Conservation (phyloP, 371 early-diverging fungal genomes). For the Rhizopus delemar region DNA sequence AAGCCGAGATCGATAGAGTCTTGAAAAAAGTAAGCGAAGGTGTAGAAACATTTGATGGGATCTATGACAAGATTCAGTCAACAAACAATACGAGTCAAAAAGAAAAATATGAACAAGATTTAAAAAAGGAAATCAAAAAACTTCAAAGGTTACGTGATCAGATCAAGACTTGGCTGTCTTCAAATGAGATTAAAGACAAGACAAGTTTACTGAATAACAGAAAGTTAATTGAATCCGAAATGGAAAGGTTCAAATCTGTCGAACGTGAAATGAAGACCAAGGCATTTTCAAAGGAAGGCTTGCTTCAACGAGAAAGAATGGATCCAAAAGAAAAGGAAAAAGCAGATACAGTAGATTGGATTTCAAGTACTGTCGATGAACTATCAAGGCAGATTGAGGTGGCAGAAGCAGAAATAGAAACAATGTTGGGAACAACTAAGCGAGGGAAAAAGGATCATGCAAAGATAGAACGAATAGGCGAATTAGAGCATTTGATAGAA, state of each 20-base stretch:
- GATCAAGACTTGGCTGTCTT: slow-evolving; percentile 93
- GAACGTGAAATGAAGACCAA: slow-evolving; percentile 99
- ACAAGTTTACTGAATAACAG: slow-evolving; percentile 83
- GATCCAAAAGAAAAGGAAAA: slow-evolving; percentile 95
- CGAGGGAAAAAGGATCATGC: slow-evolving; percentile 77
- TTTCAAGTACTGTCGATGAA: slow-evolving; percentile 80
- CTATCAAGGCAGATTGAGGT: slow-evolving; percentile 86
- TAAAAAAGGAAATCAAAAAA: slow-evolving; percentile 98
- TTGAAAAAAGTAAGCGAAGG: slow-evolving; percentile 96
- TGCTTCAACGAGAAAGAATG: slow-evolving; percentile 75
- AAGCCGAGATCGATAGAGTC: slow-evolving; percentile 69
- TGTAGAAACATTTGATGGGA: slow-evolving; percentile 90
- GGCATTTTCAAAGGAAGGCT: slow-evolving; percentile 96
- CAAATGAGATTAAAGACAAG: slow-evolving; percentile 96
- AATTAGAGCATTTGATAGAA: slow-evolving; percentile 77
- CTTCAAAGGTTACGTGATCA: slow-evolving; percentile 94
- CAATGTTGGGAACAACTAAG: slow-evolving; percentile 72
- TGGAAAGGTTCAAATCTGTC: slow-evolving; percentile 96
- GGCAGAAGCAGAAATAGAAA: slow-evolving; percentile 88
- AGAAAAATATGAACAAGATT: slow-evolving; percentile 93
- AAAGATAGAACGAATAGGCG: slow-evolving; percentile 72
- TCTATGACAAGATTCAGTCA: slow-evolving; percentile 85
- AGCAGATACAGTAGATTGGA: slow-evolving; percentile 80
- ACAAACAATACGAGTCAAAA: slow-evolving; percentile 85
- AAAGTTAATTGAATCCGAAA: slow-evolving; percentile 94